These are phyloP conservation scores for Cocos nucifera DNA, from an alignment of 176 grass and related monocot genomes.

Conservation along the genomic window DNA sequence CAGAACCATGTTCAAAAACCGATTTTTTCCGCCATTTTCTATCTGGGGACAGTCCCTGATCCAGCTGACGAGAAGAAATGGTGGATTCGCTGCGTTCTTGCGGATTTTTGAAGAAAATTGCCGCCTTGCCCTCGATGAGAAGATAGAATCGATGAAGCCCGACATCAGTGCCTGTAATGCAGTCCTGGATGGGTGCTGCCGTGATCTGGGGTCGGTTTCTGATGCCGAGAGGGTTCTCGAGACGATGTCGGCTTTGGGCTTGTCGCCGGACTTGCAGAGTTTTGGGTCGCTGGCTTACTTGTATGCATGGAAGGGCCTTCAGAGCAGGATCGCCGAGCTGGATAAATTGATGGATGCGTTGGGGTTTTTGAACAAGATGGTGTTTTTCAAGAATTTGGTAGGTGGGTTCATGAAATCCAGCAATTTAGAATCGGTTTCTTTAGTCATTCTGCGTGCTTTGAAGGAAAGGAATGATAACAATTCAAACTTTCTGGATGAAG, in stretches of 20 bases:
- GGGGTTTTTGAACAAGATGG: slow-evolving; percentile 41
- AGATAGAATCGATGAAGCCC: slow-evolving; percentile 39
- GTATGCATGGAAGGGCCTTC: slow-evolving; percentile 67
- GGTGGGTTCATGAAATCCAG: slow-evolving; percentile 52
- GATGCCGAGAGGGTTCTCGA: slow-evolving; percentile 76
- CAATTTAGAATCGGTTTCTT: slow-evolving; percentile 50
- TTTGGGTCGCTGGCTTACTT: slow-evolving; percentile 78
- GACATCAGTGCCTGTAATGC: slow-evolving; percentile 55
- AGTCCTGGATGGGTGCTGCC: slow-evolving; percentile 73
- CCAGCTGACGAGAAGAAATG: slow-evolving; percentile 35
- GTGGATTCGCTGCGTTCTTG: slow-evolving; percentile 45
- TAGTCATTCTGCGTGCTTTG: slow-evolving; percentile 42
- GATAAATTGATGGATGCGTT: slow-evolving; percentile 81
- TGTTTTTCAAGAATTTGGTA: slow-evolving; percentile 71
- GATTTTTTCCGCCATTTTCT: slow-evolving; percentile 51
- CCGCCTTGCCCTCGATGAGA: slow-evolving; percentile 23
- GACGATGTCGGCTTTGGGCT: slow-evolving; percentile 54
- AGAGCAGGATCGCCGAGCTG: slow-evolving; percentile 46
- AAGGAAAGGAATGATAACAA: slow-evolving; percentile 40
- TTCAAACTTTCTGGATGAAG: slow-evolving; percentile 25
- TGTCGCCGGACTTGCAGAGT: slow-evolving; percentile 58
- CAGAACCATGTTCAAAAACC: slow-evolving; percentile 45
- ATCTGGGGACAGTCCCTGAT: slow-evolving; percentile 46
- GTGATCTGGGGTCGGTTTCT: slow-evolving; percentile 35
- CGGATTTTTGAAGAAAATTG: slow-evolving; percentile 67